phyloP scores from a whole-genome alignment of 1,284 basidiomycete species.

The Testicularia cyperi region DNA sequence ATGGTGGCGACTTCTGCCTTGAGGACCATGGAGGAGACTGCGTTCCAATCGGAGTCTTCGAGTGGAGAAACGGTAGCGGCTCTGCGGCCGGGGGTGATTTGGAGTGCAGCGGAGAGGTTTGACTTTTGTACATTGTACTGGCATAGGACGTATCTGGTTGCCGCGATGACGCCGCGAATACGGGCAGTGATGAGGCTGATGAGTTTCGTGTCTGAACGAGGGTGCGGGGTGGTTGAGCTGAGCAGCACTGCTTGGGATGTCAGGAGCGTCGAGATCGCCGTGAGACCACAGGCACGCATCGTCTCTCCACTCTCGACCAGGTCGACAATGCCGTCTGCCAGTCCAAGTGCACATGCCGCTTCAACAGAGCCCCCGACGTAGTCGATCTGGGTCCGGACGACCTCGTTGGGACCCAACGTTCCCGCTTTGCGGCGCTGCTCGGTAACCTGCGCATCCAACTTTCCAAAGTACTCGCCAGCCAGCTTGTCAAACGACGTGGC shows the following conservation, averaged over 20 bases:
- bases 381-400: constrained; percentile 74
- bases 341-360: constrained; percentile 91
- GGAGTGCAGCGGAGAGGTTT: constrained; percentile 68
- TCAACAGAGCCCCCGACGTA: constrained; percentile 98
- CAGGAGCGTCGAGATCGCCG: constrained; percentile 79
- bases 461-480: constrained; percentile 75
- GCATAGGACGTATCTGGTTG: constrained; percentile 81
- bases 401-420: constrained; percentile 22
- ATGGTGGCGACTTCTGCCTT: constrained; percentile 77
- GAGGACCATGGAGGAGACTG: constrained; percentile 88
- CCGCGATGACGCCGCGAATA: constrained; percentile 89
- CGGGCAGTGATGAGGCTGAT: constrained; percentile 81
- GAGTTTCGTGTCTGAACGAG: constrained; percentile 67
- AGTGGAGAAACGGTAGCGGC: constrained; percentile 87
- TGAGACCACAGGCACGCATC: constrained; percentile 95
- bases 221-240: constrained; percentile 72
- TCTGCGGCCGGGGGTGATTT: constrained; percentile 82
- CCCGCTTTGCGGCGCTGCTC: constrained; percentile 63
- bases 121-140: constrained; percentile 83
- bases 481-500: constrained; percentile 93
- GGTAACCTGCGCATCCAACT: constrained; percentile 68
- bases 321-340: constrained; percentile 84
- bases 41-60: constrained; percentile 81
- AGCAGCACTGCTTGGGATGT: constrained; percentile 91
- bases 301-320: constrained; percentile 89